Base-by-base conservation (phyloP, 2,329 filamentous ascomycete genomes). In the Penicillium sp. region DNA sequence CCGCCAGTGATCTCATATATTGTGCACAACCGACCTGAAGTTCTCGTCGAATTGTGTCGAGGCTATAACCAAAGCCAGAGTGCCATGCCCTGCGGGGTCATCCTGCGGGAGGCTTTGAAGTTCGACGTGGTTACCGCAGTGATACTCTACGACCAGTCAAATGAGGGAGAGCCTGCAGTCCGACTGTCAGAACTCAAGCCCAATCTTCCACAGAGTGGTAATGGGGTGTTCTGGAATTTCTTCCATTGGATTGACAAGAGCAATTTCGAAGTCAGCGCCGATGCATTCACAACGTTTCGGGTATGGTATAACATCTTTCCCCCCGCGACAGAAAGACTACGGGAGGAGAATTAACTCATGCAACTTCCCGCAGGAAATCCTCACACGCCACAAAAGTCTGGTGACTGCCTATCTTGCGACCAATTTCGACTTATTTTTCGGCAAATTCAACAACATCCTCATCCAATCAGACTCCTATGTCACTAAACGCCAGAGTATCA, bases 231-330 rank as follows among this genome's bases (percentile, higher is more conserved):
- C 67, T 98, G 93, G 93, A 85, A 82, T 40, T 97, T 97, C 72
- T 97, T 98, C 65, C 83, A 86, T 52, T 98, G 91, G 89, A 95
- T 98, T 61, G 90, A 97, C 72, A 89, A 89, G 71, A 89, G 90
- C 59, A 90, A 87, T 28, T 98, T 98, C 63, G 93, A 98, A 74
- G 88, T 97, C 56, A 90, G 90, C 61, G 91, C 93, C 29, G 93
- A 98, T 75, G 91, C 93, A 1, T 98, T 98, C 68, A 95, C 90
- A 49, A 97, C 91, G 4, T 98, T 98, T 71, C 81, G 91, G 67
- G 88, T 95, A 78, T 62, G 81, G 88, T 95, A 78, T 62, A 80
- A 38, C 3, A 36, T 9, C 27, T 3, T 33, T 12, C 13, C 5
- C 37, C 11, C 29, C 7, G 9, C 12, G 12, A 34, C 8, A 36